phyloP scores from a whole-genome alignment of 495 filamentous ascomycete genomes.

The Lepidopterella palustris region DNA sequence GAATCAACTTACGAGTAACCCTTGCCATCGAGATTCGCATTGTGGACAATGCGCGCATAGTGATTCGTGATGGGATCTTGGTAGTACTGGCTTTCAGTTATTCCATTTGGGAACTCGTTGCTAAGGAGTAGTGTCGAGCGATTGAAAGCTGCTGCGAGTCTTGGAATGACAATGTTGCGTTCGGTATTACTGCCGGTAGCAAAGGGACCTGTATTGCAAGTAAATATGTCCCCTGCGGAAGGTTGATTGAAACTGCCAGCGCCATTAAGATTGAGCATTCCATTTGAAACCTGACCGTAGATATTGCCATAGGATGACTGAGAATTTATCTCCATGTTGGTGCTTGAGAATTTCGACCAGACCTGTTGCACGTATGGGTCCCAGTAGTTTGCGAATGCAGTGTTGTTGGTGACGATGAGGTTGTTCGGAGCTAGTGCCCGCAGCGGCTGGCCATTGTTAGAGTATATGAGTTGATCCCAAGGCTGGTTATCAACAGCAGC shows the following conservation, averaged over 20 bases:
- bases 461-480: slow-evolving; percentile 60
- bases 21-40: slow-evolving; percentile 50
- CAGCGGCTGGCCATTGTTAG: slow-evolving; percentile 45
- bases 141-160: slow-evolving; percentile 63
- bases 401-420: slow-evolving; percentile 49
- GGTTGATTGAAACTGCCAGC: slow-evolving; percentile 52
- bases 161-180: slow-evolving; percentile 52
- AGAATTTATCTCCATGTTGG: slow-evolving; percentile 53
- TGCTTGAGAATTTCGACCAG: slow-evolving; percentile 52
- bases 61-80: slow-evolving; percentile 57
- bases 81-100: slow-evolving; percentile 16
- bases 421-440: slow-evolving; percentile 62
- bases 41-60: slow-evolving; percentile 62
- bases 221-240: slow-evolving; percentile 58
- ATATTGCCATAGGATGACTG: slow-evolving; percentile 50
- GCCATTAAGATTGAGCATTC: slow-evolving; percentile 44
- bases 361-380: slow-evolving; percentile 56
- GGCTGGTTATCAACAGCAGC: slow-evolving; percentile 47
- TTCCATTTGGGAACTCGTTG: slow-evolving; percentile 46
- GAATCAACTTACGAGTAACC: too few relatives aligned
- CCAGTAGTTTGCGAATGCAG: slow-evolving; percentile 58
- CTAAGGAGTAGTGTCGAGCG: slow-evolving; percentile 53
- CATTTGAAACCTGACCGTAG: slow-evolving; percentile 46
- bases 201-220: slow-evolving; percentile 66
- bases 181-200: slow-evolving; percentile 43